Evolutionary conservation across 352 stramenopile species (phyloP).

Genomic region (Sclerospora graminicola): DNA sequence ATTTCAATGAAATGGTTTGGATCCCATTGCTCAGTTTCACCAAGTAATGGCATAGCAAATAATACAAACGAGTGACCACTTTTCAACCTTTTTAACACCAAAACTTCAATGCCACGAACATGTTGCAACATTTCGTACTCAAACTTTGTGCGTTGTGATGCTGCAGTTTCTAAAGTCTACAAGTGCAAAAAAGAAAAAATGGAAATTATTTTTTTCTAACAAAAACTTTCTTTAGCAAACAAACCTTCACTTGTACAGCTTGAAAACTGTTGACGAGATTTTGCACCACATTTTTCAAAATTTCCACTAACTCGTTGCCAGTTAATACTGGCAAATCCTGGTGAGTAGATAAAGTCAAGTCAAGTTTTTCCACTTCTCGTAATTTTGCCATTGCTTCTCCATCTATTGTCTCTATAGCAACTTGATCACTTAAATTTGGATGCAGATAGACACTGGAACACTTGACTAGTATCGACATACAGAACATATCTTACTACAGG

Average conservation of each 20-base stretch:
- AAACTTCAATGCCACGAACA: slow-evolving; percentile 19
- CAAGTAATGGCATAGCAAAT: slow-evolving; percentile 30
- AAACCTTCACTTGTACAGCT: slow-evolving; percentile 20
- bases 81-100: slow-evolving; percentile 8
- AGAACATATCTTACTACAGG: background rate
- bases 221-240: slow-evolving; percentile 1
- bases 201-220: background rate
- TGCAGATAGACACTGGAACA: slow-evolving; percentile 15
- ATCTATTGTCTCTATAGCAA: background rate
- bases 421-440: slow-evolving; percentile 1
- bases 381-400: slow-evolving; percentile 3
- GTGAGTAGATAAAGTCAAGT: slow-evolving; percentile 1
- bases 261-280: slow-evolving; percentile 12
- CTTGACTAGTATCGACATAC: slow-evolving; percentile 13
- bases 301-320: slow-evolving; percentile 10
- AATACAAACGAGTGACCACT: slow-evolving; percentile 4
- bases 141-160: slow-evolving; percentile 21
- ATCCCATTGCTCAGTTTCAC: slow-evolving; percentile 14
- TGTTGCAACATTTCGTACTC: slow-evolving; percentile 40
- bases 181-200: background rate
- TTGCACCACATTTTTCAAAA: slow-evolving; percentile 10
- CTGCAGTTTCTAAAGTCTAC: slow-evolving; percentile 5
- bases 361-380: slow-evolving; percentile 10
- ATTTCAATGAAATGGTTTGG: slow-evolving; percentile 1
- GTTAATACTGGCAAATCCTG: slow-evolving; percentile 7